A percentile compares a stretch with the other conserved stretches of the same genome.
These are phyloP conservation scores for Venturia pyrina DNA, from an alignment of 2,329 filamentous ascomycete species.

Conservation along the genomic window DNA sequence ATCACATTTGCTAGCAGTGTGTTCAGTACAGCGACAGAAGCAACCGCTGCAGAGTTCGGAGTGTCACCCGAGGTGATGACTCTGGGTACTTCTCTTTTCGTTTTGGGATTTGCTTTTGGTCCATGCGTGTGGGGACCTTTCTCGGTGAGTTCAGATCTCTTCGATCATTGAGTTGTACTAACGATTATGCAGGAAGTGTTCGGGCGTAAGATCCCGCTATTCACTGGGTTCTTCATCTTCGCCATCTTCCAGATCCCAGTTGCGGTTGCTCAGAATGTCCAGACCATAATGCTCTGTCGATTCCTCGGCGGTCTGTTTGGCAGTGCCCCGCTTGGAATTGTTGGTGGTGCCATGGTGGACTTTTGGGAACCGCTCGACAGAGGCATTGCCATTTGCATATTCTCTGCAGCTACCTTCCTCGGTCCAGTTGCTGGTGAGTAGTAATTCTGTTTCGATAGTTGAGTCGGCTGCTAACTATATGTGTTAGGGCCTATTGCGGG, in stretches of 20 bases:
- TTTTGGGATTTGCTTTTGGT: constrained; percentile 49
- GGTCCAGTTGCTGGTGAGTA: constrained; percentile 26
- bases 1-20: constrained; percentile 40
- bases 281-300: constrained; percentile 44
- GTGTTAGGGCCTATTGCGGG: constrained; percentile 36
- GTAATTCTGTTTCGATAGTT: neutral
- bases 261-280: constrained; percentile 42
- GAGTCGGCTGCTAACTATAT: constrained; percentile 16
- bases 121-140: constrained; percentile 21
- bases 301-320: constrained; percentile 46
- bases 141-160: neutral
- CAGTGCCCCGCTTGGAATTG: constrained; percentile 39
- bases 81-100: constrained; percentile 39
- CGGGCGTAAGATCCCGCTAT: constrained; percentile 23
- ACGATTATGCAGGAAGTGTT: constrained; percentile 4
- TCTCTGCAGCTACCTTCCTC: constrained; percentile 36
- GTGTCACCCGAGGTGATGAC: constrained; percentile 38
- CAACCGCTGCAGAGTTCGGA: constrained; percentile 32
- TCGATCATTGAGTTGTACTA: neutral
- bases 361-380: constrained; percentile 40
- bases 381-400: constrained; percentile 35
- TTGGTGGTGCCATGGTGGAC: constrained; percentile 40
- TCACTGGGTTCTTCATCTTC: constrained; percentile 39
- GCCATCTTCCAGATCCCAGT: constrained; percentile 46
- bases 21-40: constrained; percentile 33